Percentiles rank a stretch among this genome's conserved stretches.
Conservation (phyloP, 805 yeast genomes). For the Kregervanrija delftensis region DNA sequence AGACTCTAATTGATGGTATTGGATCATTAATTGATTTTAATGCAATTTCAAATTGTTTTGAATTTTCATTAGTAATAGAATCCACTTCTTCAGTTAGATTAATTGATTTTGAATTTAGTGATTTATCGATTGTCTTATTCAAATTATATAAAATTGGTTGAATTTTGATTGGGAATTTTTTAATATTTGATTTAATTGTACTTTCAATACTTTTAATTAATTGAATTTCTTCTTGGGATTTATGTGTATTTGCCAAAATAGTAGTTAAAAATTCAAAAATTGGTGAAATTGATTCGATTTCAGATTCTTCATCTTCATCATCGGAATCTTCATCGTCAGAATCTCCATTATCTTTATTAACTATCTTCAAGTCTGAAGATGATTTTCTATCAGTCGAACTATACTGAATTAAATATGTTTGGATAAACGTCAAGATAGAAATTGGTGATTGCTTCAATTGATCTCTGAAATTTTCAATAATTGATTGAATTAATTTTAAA, state of each 20-base stretch:
- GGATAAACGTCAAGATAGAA: slow-evolving; percentile 5
- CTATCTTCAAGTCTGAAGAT: slow-evolving; percentile 1
- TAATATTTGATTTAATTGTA: neutral
- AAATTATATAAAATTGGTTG: too few species aligned
- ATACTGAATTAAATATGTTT: slow-evolving; percentile 3
- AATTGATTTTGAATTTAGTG: neutral
- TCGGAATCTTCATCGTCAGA: slow-evolving; percentile 34
- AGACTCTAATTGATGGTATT: slow-evolving; percentile 77
- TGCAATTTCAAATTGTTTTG: slow-evolving; percentile 44
- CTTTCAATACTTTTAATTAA: slow-evolving; percentile 10
- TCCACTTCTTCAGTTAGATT: slow-evolving; percentile 1
- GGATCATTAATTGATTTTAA: slow-evolving; percentile 67
- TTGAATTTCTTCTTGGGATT: slow-evolving; percentile 2
- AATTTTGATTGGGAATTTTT: slow-evolving; percentile 1
- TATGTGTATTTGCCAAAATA: neutral
- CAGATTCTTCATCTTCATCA: slow-evolving; percentile 25
- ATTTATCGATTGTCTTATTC: too few species aligned
- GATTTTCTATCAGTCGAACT: slow-evolving; percentile 1
- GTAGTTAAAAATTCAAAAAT: slow-evolving; percentile 6
- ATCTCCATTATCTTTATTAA: slow-evolving; percentile 21
- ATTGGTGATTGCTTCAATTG: slow-evolving; percentile 38
- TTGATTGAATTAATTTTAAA: slow-evolving; percentile 55
- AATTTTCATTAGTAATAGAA: slow-evolving; percentile 2
- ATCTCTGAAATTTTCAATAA: slow-evolving; percentile 53
- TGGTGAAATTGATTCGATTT: slow-evolving; percentile 23